Evolutionary conservation across 2,329 filamentous ascomycete genomes (phyloP).

Genomic region (Diaporthe vaccinii): DNA sequence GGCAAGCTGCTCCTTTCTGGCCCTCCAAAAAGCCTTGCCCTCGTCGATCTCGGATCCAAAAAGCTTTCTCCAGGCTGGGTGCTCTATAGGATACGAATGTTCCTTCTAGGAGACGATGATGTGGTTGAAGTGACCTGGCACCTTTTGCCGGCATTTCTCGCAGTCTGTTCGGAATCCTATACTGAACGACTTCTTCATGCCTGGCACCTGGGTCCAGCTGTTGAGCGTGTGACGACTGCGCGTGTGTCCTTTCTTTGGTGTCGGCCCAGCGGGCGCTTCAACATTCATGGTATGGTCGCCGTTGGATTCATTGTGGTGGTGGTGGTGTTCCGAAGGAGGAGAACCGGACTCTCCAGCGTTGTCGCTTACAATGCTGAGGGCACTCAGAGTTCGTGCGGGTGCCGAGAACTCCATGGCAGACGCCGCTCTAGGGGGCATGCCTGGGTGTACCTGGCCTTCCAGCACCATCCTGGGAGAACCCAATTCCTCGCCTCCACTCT

Average conservation of each 20-base stretch:
- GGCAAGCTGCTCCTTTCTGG: constrained; percentile 31
- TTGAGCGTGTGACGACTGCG: constrained; percentile 72
- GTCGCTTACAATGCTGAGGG: constrained; percentile 47
- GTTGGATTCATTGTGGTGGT: constrained; percentile 12
- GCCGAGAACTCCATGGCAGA: constrained; percentile 51
- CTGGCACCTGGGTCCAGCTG: constrained; percentile 68
- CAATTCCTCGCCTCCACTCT: constrained; percentile 62
- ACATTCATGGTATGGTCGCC: constrained; percentile 48
- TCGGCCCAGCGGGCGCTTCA: constrained; percentile 62
- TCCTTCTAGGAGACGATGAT: constrained; percentile 74
- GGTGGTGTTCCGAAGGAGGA: constrained; percentile 36
- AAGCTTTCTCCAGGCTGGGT: constrained; percentile 27
- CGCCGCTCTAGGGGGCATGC: constrained; percentile 52
- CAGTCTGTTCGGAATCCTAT: constrained; percentile 85
- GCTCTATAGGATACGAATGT: constrained; percentile 32
- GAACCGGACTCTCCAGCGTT: constrained; percentile 15
- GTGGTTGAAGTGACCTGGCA: constrained; percentile 86
- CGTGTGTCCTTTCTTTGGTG: constrained; percentile 67
- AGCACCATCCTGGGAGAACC: constrained; percentile 57
- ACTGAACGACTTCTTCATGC: constrained; percentile 79
- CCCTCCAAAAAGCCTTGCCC: constrained; percentile 37
- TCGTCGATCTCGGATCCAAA: constrained; percentile 37
- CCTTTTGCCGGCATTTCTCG: constrained; percentile 80
- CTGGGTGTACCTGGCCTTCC: constrained; percentile 52
- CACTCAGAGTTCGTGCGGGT: constrained; percentile 30